Conservation (phyloP, 73 alveolate species). For the Paramecium sexaurelia region DNA sequence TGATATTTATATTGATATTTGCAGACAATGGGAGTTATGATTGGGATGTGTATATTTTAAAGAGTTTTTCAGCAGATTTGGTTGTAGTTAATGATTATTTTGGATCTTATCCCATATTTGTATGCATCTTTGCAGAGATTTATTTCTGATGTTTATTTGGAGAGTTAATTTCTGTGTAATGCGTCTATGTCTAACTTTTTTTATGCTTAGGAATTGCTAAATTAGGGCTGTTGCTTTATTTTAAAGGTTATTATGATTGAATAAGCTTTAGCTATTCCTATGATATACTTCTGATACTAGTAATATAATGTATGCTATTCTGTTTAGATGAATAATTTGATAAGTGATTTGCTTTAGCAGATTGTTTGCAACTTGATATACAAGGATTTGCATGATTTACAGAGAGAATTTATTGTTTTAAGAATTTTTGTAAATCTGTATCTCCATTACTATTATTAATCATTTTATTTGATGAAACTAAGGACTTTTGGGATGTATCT, state of each 20-base stretch:
- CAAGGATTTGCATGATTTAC: slow-evolving; percentile 20
- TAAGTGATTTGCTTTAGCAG: neutral
- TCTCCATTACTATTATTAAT: slow-evolving; percentile 15
- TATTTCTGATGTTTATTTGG: neutral
- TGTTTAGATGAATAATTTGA: slow-evolving; percentile 26
- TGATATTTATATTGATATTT: slow-evolving; percentile 33
- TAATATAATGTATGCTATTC: neutral
- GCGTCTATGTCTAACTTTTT: slow-evolving; percentile 40
- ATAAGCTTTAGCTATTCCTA: slow-evolving; percentile 5
- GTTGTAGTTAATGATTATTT: neutral
- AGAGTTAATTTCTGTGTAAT: slow-evolving; percentile 12
- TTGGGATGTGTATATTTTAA: slow-evolving; percentile 41
- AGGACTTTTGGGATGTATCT: slow-evolving; percentile 25
- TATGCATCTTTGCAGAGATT: neutral
- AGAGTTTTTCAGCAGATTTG: slow-evolving; percentile 33
- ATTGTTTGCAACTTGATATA: neutral
- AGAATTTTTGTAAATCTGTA: neutral
- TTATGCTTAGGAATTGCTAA: neutral
- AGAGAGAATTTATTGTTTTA: neutral
- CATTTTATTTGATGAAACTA: neutral
- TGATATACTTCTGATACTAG: slow-evolving; percentile 56
- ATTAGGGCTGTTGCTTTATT: neutral
- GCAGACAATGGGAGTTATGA: neutral
- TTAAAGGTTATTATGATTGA: neutral
- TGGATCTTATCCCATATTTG: neutral